A percentile compares a stretch with the other conserved stretches of the same genome.
Evolutionary conservation across 306 rosid genomes (phyloP).

Genomic region (Quercus engelmannii): DNA sequence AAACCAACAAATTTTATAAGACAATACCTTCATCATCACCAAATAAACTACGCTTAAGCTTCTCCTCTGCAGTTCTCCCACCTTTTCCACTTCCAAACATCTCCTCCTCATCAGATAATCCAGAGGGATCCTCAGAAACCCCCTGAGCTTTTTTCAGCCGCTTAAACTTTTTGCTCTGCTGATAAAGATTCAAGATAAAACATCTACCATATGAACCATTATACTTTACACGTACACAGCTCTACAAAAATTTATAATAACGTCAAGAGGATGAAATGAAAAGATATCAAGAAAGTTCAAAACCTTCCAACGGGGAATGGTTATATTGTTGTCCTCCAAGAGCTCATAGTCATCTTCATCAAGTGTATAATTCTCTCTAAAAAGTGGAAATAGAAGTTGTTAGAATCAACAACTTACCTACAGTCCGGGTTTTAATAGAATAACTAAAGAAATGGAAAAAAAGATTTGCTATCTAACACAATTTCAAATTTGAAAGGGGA

Average conservation of each 20-base stretch:
- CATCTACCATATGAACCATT: not conserved
- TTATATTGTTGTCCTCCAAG: slow-evolving; percentile 87
- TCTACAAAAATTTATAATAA: not conserved
- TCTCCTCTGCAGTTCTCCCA: slow-evolving; percentile 92
- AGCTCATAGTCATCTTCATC: slow-evolving; percentile 98
- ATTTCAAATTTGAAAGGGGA: not conserved
- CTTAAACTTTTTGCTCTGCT: slow-evolving; percentile 85
- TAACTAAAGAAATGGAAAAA: not conserved
- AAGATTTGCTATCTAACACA: not conserved
- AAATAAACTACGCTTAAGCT: slow-evolving; percentile 80
- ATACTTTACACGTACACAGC: not conserved
- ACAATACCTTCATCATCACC: slow-evolving; percentile 85
- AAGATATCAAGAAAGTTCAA: slow-evolving; percentile 9
- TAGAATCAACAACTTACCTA: slow-evolving; percentile 5
- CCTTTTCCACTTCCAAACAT: slow-evolving; percentile 74
- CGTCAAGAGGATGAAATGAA: not conserved
- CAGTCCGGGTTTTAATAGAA: not conserved
- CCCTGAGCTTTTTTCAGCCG: slow-evolving; percentile 82
- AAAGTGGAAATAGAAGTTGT: slow-evolving; percentile 16
- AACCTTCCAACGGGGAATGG: slow-evolving; percentile 86
- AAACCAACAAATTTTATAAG: not conserved
- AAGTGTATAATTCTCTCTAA: slow-evolving; percentile 84
- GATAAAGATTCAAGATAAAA: slow-evolving; percentile 8
- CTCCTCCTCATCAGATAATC: slow-evolving; percentile 86
- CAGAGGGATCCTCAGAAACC: slow-evolving; percentile 62